Base-by-base conservation (phyloP, 495 filamentous ascomycete species). In the Podospora conica region DNA sequence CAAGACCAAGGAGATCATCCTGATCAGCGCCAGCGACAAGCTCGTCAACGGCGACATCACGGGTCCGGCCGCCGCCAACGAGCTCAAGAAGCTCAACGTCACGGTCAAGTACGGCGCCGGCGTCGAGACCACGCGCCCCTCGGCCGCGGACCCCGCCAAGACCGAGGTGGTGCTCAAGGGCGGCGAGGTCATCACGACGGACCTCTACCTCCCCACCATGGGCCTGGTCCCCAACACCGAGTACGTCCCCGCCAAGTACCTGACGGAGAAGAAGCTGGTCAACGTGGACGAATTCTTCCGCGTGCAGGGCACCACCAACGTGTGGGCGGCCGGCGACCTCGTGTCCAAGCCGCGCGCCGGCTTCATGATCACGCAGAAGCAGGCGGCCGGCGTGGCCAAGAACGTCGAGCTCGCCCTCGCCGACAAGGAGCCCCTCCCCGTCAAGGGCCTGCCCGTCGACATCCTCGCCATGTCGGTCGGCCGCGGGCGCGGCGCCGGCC, bases 161-260 rank as follows among this genome's bases (percentile, higher is more conserved):
- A 78, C 70, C 21, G 76, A 79, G 65, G 66, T 82, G 24, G 61
- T 66, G 22, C 74, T 82, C 20, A 57, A 73, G 54, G 68, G 57
- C 68, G 78, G 79, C 69, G 75, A 81, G 61, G 78, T 69, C 40
- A 60, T 82, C 61, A 59, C 65, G 1, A 83, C 84, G 0, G 87
- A 90, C 70, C 61, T 89, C 20, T 89, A 88, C 76, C 82, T 91
- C 60, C 82, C 88, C 3, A 86, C 86, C 3, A 85, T 80, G 61
- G 88, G 88, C 22, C 77, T 82, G 11, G 55, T 80, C 0, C 85
- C 88, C 55, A 91, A 91, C 78, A 85, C 82, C 56, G 78, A 78
- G 20, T 91, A 84, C 75, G 70, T 91, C 21, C 78, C 84, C 5
- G 69, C 73, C 10, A 66, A 77, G 24, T 73, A 85, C 56, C 79